Base-by-base conservation (phyloP, 768 basidiomycete species). In the Baorangia bicolor region DNA sequence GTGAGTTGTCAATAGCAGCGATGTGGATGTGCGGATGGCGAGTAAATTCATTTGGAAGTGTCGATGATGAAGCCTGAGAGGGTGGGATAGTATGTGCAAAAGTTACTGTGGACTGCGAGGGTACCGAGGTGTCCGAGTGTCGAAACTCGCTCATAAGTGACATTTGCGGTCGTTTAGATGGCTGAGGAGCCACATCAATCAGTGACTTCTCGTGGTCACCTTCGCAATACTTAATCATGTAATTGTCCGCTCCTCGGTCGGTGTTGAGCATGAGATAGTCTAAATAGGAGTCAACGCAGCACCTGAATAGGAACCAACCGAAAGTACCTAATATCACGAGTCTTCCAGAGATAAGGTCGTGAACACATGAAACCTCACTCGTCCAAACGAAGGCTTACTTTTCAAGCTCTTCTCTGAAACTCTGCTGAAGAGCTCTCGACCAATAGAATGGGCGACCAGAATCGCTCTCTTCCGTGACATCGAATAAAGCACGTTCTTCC, bases 241-340 rank as follows among this genome's bases (percentile, higher is more conserved):
- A 94, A 69, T 93, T 92, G 75, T 93, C 92, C 1, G 90, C 87
- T 18, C 84, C 71, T 48, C 92, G 84, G 67, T 94, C 93, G 20
- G 94, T 95, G 69, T 94, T 95, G 49, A 92, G 83, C 88, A 95
- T 95, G 41, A 96, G 78, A 72, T 89, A 93, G 72, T 95, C 92
- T 90, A 58, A 23, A 53, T 1, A 21, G 10, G 12, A 18, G 39
- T 55, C 60, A 55, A 56, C 5, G 20, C 20, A 38, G 37, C 16
- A 20, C 30, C 56, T 28, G 49, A 30, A 23, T 20, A 30, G 20
- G 42, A 51, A 23, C 3, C 25, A 11, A 39, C 10, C n/a, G 3
- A 46, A 49, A 39, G 43, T 44, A 90, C 90, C 90, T 63, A 95
- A 75, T 51, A 94, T 88, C 25, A 95, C 90, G 21, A 95, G 83